These are phyloP conservation scores for Solanum gracilifrons DNA, from an alignment of 257 asterid genomes.

Conservation along the genomic window DNA sequence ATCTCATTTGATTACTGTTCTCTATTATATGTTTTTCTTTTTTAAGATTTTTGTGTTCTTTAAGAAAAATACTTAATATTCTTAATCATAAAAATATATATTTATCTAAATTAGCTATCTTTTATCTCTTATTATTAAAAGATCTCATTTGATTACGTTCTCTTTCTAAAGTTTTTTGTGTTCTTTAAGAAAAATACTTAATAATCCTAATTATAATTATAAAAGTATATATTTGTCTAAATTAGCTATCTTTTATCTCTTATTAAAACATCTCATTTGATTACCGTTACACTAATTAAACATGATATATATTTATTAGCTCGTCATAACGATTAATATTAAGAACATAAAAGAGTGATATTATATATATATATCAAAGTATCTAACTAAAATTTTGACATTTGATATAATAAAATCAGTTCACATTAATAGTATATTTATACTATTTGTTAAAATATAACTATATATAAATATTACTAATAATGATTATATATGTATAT, in stretches of 20 bases:
- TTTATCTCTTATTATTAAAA: too few species aligned
- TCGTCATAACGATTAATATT: neutral
- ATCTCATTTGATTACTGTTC: neutral
- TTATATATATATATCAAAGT: neutral
- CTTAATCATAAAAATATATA: neutral
- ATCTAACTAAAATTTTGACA: neutral
- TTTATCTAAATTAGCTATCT: neutral
- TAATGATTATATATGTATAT: neutral
- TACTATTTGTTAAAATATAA: neutral
- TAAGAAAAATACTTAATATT: neutral
- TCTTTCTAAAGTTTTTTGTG: neutral
- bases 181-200: neutral
- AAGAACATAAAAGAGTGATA: neutral
- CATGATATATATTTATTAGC: too few species aligned
- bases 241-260: neutral
- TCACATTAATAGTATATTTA: neutral
- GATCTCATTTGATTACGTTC: neutral
- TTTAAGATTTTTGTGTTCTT: neutral
- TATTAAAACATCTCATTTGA: neutral
- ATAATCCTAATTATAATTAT: neutral
- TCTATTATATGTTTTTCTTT: too few species aligned
- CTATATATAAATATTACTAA: neutral
- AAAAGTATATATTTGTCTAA: neutral
- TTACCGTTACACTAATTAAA: neutral
- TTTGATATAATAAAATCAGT: neutral